Base-by-base conservation (phyloP, 1,284 basidiomycete genomes). In the Sanghuangporus sanghuang region DNA sequence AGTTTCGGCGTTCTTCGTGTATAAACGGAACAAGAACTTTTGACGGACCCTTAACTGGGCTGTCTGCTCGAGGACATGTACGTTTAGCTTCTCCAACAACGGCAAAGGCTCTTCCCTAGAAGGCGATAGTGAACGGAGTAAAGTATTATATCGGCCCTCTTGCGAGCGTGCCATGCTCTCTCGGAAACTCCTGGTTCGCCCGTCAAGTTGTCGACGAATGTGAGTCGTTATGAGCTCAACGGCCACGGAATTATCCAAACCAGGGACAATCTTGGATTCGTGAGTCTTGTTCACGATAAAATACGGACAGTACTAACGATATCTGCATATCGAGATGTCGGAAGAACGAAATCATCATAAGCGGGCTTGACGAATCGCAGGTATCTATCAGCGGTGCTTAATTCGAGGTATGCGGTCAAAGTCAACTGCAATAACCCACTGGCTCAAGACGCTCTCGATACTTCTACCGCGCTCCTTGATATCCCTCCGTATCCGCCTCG, bases 141-240 rank as follows among this genome's bases (percentile, higher is more conserved):
- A 6, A 58, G 50, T 27, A 63, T 32, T 32, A 32, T 36, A 9
- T 39, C n/a, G 21, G 59, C 59, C 44, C 14, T 42, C 57, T 27
- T 54, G 44, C 68, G 69, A 69, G 1, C 78, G 78, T 23, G 86
- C 87, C 70, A 96, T 83, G 69, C 86, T 83, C 66, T 84, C 81
- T n/a, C 94, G 79, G 72, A 96, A 89, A 54, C 83, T 80, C 35
- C 86, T 83, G 1, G 88, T 83, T 3, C 95, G 85, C 59, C 92
- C 87, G 60, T 88, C 84, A 27, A 98, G 82, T 74, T 98, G 90
- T 53, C 89, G 84, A 57, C 89, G 85, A 66, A 98, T 87, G 72
- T 98, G 96, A 1, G 93, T 95, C 23, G 91, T 88, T 62, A 99
- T 95, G 21, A 99, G 81, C 61, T 97, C 95, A 65, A 98, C 95